A percentile compares a stretch with the other conserved stretches of the same genome.
These are phyloP conservation scores for Wickerhamomyces silvicola DNA, from an alignment of 805 yeast species.

Conservation along the genomic window DNA sequence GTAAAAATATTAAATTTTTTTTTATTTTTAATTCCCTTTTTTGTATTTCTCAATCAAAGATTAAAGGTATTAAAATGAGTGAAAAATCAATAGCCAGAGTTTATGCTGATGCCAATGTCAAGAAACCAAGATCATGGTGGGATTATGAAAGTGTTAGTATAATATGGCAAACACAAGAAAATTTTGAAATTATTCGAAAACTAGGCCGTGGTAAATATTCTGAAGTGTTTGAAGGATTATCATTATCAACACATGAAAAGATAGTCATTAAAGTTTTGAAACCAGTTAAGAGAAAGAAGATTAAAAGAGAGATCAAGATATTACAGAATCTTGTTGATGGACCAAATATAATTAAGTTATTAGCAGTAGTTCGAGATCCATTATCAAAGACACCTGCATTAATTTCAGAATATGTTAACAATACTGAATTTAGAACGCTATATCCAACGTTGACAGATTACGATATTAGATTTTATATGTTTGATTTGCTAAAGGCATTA, in stretches of 20 bases:
- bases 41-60: no score
- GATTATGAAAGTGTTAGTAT: conserved; percentile 71
- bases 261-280: conserved; percentile 88
- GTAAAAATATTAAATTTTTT: no score
- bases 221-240: conserved; percentile 85
- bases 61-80: background rate
- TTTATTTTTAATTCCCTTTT: no score
- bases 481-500: conserved; percentile 72
- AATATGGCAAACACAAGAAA: conserved; percentile 79
- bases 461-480: conserved; percentile 81
- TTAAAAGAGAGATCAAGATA: conserved; percentile 84
- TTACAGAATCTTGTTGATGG: conserved; percentile 81
- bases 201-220: conserved; percentile 92
- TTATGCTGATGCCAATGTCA: conserved; percentile 70
- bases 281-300: conserved; percentile 90
- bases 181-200: conserved; percentile 77
- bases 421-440: conserved; percentile 78
- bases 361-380: conserved; percentile 85
- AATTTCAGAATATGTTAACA: conserved; percentile 78
- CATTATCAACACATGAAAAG: conserved; percentile 50
- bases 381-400: conserved; percentile 82
- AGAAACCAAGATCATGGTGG: conserved; percentile 80
- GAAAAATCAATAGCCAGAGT: conserved; percentile 60
- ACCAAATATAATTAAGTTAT: conserved; percentile 66
- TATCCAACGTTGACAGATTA: conserved; percentile 72